A percentile compares a stretch with the other conserved stretches of the same genome.
phyloP scores from a whole-genome alignment of 202 grass and related monocot species.

The Digitaria exilis region DNA sequence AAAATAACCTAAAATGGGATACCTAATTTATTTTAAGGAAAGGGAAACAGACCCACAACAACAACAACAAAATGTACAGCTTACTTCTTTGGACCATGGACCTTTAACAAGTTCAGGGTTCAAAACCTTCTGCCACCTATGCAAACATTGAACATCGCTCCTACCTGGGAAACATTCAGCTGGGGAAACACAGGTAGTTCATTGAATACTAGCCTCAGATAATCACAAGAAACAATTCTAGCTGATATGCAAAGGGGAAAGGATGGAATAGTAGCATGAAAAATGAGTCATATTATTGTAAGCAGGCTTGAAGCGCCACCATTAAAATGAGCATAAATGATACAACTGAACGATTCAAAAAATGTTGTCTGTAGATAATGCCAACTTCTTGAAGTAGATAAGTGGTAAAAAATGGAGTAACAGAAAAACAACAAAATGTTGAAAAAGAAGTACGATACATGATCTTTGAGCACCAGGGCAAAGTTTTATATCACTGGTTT shows the following conservation, averaged over 20 bases:
- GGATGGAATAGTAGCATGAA: not conserved
- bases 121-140: slow-evolving; percentile 2
- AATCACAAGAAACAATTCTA: not conserved
- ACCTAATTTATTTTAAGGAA: not conserved
- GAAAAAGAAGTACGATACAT: not conserved
- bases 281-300: not conserved
- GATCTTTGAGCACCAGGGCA: not conserved
- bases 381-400: not conserved
- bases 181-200: slow-evolving; percentile 32
- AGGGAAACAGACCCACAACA: not conserved
- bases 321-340: slow-evolving; percentile 4
- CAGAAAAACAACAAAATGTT: not conserved
- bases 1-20: slow-evolving; percentile 17
- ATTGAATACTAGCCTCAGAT: slow-evolving; percentile 10
- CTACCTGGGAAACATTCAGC: slow-evolving; percentile 78
- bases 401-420: slow-evolving; percentile 5
- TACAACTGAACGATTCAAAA: slow-evolving; percentile 10
- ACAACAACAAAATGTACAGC: slow-evolving; percentile 13
- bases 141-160: slow-evolving; percentile 89
- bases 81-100: slow-evolving; percentile 95
- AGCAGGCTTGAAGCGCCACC: not conserved
- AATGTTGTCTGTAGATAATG: not conserved
- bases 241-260: not conserved
- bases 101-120: slow-evolving; percentile 92
- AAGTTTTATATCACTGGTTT: not conserved